A percentile compares a stretch with the other conserved stretches of the same genome.
Evolutionary conservation across 441 rosid species (phyloP).

Genomic region (Jatropha podagrica): DNA sequence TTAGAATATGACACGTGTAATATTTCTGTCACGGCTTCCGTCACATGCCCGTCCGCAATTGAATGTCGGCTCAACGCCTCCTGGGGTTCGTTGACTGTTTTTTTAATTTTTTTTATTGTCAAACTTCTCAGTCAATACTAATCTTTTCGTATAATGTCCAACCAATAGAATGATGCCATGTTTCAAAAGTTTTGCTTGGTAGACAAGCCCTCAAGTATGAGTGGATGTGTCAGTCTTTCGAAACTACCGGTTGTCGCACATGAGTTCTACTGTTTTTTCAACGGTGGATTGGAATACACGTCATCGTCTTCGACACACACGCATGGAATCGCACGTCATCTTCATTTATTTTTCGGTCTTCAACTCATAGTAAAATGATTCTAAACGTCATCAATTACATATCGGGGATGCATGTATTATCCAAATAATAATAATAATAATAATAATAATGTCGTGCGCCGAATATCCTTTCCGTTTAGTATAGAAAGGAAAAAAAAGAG

Average conservation of each 20-base stretch:
- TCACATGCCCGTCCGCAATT: conserved; percentile 29
- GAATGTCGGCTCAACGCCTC: conserved; percentile 18
- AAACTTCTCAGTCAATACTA: neutral
- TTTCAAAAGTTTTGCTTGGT: neutral
- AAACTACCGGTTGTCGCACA: neutral
- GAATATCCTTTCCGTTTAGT: no score
- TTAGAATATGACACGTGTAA: conserved; percentile 5
- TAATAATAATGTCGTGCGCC: no score
- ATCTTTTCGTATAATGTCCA: neutral
- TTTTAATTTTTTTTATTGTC: neutral
- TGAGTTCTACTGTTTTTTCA: neutral
- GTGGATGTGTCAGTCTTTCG: neutral
- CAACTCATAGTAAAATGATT: no score
- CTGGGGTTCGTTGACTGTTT: conserved; percentile 19
- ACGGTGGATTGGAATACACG: conserved; percentile 9
- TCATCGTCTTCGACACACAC: neutral
- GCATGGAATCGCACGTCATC: conserved; percentile 15
- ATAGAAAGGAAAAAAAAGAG: no score
- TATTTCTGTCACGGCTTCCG: conserved; percentile 64
- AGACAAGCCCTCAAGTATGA: neutral
- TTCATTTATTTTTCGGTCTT: neutral
- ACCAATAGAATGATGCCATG: conserved; percentile 11
- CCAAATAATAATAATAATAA: no score
- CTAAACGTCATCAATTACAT: conserved; percentile 12
- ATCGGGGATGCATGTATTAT: no score